phyloP scores from a whole-genome alignment of 441 rosid species.

The Populus tomentosa region DNA sequence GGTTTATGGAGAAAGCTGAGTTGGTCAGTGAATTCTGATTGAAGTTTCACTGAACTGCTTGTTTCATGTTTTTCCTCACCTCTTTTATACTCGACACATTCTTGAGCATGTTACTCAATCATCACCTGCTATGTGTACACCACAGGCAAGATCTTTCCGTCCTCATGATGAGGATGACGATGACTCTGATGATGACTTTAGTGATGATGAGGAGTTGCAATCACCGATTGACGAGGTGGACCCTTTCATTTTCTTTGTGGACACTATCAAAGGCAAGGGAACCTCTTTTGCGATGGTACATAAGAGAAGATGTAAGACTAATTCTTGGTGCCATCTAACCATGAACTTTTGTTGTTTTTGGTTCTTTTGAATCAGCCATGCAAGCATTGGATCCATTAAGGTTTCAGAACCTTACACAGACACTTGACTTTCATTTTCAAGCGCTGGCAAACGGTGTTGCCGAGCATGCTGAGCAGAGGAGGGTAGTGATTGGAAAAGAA shows the following conservation, averaged over 20 bases:
- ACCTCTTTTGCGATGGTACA: background rate
- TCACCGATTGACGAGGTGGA: conserved; percentile 96
- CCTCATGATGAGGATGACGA: conserved; percentile 60
- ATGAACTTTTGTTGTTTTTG: background rate
- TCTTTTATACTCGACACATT: background rate
- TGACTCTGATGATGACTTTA: conserved; percentile 73
- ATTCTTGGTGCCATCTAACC: background rate
- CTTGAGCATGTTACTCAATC: background rate
- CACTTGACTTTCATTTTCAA: conserved; percentile 76
- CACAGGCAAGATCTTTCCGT: conserved; percentile 77
- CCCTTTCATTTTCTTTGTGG: conserved; percentile 90
- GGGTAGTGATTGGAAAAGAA: conserved; percentile 82
- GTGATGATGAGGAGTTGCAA: conserved; percentile 89
- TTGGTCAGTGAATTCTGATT: background rate
- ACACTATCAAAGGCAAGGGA: conserved; percentile 68
- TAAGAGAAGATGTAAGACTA: background rate
- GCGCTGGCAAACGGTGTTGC: conserved; percentile 85
- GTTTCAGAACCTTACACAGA: conserved; percentile 75
- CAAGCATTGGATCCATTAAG: conserved; percentile 65
- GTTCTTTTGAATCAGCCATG: conserved; percentile 39
- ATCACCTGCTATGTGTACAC: conserved; percentile 5
- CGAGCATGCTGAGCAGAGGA: conserved; percentile 92
- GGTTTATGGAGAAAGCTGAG: background rate
- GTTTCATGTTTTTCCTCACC: background rate
- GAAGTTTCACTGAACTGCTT: background rate